Conservation (phyloP, 169 alveolate genomes). For the Plasmodium cynomolgi region DNA sequence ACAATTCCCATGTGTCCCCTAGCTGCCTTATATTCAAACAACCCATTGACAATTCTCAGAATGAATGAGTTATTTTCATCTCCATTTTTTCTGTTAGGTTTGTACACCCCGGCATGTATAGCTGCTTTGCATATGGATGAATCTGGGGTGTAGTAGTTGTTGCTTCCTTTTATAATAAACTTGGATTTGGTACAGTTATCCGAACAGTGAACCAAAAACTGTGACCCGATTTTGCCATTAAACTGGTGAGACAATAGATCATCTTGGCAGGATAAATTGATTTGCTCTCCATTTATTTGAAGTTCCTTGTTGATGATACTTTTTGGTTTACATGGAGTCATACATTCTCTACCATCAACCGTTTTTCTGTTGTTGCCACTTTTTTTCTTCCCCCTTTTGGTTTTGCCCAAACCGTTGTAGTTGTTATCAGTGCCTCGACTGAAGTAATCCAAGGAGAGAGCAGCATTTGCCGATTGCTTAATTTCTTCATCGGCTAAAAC, state of each 20-base stretch:
- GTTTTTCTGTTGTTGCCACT: slow-evolving; percentile 17
- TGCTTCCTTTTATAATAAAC: slow-evolving; percentile 79
- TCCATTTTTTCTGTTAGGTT: slow-evolving; percentile 5
- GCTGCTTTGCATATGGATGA: slow-evolving; percentile 94
- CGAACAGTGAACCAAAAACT: slow-evolving; percentile 80
- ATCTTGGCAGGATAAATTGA: slow-evolving; percentile 43
- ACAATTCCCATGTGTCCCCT: slow-evolving; percentile 84
- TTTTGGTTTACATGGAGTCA: slow-evolving; percentile 54
- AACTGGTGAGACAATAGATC: slow-evolving; percentile 64
- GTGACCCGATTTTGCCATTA: slow-evolving; percentile 83
- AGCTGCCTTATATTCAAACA: slow-evolving; percentile 78
- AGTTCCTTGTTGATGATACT: slow-evolving; percentile 46
- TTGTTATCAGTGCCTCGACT: not conserved
- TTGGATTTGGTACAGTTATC: slow-evolving; percentile 80
- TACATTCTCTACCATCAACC: slow-evolving; percentile 65
- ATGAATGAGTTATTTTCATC: slow-evolving; percentile 2
- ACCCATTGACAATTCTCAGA: slow-evolving; percentile 80
- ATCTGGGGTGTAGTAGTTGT: slow-evolving; percentile 87
- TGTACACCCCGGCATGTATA: slow-evolving; percentile 83
- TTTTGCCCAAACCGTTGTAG: not conserved
- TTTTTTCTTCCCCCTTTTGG: not conserved
- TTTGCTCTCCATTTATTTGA: slow-evolving; percentile 56
- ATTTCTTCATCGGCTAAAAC: slow-evolving; percentile 82
- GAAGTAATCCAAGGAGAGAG: slow-evolving; percentile 28
- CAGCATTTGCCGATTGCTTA: slow-evolving; percentile 24